These are phyloP conservation scores for Batrachochytrium dendrobatidis DNA, from an alignment of 371 early-diverging fungal genomes.

Conservation along the genomic window DNA sequence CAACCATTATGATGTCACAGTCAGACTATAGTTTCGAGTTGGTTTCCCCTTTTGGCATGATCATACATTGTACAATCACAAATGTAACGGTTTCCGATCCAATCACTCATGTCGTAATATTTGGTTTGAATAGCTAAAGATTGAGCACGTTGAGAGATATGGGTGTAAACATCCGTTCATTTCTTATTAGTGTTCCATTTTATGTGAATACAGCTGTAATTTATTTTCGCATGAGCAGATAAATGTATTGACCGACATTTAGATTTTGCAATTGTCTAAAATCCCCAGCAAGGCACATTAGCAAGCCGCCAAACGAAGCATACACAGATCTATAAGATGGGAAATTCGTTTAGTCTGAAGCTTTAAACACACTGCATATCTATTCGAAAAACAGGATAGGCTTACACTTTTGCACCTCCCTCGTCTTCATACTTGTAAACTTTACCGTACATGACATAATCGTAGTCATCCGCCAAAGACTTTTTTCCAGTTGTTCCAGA, in stretches of 20 bases:
- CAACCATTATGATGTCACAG: no score
- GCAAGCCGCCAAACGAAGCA: constrained; percentile 87
- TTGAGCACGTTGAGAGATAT: no score
- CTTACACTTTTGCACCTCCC: constrained; percentile 64
- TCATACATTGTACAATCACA: no score
- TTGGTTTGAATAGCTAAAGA: no score
- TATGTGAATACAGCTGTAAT: no score
- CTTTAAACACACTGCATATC: neutral
- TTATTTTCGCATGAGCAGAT: constrained; percentile 74
- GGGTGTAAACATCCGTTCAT: no score
- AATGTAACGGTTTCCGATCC: no score
- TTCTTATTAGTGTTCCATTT: no score
- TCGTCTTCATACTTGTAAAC: constrained; percentile 89
- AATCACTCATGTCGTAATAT: no score
- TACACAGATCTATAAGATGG: constrained; percentile 52
- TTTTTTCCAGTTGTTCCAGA: no score
- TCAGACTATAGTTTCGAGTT: no score
- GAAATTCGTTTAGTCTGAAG: constrained; percentile 5
- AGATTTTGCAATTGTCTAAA: constrained; percentile 74
- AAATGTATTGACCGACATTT: constrained; percentile 77
- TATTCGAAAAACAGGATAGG: constrained; percentile 10
- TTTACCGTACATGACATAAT: constrained; percentile 96
- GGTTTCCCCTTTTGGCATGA: no score
- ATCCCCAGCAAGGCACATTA: constrained; percentile 87
- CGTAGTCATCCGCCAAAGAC: constrained; percentile 87